Percentiles rank a stretch among this genome's conserved stretches.
Evolutionary conservation across 1,139 yeast genomes (phyloP).

Genomic region (Magnusiomyces ingens): DNA sequence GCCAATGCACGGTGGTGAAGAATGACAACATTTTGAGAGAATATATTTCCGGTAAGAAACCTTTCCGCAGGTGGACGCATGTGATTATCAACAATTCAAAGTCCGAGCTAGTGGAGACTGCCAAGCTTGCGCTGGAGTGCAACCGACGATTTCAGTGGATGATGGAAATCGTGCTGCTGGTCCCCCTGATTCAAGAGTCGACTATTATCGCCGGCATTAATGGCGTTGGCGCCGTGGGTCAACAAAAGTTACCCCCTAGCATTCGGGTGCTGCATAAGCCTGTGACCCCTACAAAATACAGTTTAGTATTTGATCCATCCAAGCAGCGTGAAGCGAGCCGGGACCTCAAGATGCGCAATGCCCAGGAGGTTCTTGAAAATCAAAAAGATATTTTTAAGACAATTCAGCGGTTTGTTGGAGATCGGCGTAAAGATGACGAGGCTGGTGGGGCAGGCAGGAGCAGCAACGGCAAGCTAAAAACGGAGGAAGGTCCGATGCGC

Average conservation of each 20-base stretch:
- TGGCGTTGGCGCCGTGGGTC: constrained; percentile 5
- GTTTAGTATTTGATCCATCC: constrained; percentile 28
- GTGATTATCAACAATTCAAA: constrained; percentile 28
- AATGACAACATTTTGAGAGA: constrained; percentile 15
- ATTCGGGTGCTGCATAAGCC: constrained; percentile 27
- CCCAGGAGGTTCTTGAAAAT: constrained; percentile 22
- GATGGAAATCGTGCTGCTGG: constrained; percentile 27
- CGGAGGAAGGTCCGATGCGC: constrained; percentile 29
- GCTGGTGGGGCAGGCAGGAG: neutral
- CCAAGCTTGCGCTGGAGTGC: constrained; percentile 6
- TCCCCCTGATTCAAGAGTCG: constrained; percentile 30
- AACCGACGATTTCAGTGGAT: neutral
- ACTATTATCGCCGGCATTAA: constrained; percentile 19
- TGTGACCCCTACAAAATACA: constrained; percentile 26
- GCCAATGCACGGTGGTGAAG: constrained; percentile 19
- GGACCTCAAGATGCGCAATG: constrained; percentile 26
- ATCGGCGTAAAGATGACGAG: neutral
- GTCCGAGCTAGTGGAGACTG: constrained; percentile 20
- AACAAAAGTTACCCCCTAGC: constrained; percentile 12
- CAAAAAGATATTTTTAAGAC: constrained; percentile 23
- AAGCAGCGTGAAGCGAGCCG: constrained; percentile 24
- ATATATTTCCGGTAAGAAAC: constrained; percentile 2
- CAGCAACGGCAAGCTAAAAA: neutral
- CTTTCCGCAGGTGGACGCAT: constrained; percentile 26
- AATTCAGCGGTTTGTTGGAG: constrained; percentile 9